Percentiles rank a stretch among this genome's conserved stretches.
phyloP scores from a whole-genome alignment of 768 basidiomycete genomes.

The Phanerodontia chrysosporium region DNA sequence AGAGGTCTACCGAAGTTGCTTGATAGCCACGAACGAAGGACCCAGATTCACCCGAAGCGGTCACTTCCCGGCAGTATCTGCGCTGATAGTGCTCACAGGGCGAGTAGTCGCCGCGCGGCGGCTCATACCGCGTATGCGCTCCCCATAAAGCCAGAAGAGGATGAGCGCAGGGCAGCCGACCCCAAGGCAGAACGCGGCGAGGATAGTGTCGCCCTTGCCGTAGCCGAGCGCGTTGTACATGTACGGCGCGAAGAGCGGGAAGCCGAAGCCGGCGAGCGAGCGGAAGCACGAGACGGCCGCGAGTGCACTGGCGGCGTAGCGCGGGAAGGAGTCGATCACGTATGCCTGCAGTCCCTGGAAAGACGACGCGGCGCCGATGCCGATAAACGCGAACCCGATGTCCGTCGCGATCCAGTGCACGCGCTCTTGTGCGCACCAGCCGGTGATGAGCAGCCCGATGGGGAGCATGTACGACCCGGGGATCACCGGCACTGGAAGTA shows the following conservation, averaged over 20 bases:
- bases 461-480: conserved; percentile 58
- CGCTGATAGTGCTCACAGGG: background rate
- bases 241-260: conserved; percentile 68
- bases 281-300: conserved; percentile 62
- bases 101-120: background rate
- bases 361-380: conserved; percentile 50
- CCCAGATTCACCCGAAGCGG: too few species aligned
- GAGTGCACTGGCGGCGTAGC: conserved; percentile 63
- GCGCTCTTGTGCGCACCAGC: conserved; percentile 58
- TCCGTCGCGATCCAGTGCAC: conserved; percentile 70
- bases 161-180: conserved; percentile 50
- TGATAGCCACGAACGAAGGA: too few species aligned
- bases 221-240: conserved; percentile 65
- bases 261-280: conserved; percentile 64
- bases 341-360: conserved; percentile 67
- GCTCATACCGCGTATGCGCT: conserved; percentile 37
- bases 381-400: conserved; percentile 54
- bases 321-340: conserved; percentile 60
- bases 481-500: conserved; percentile 45
- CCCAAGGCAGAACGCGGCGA: conserved; percentile 50
- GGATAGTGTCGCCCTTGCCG: conserved; percentile 62
- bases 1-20: too few species aligned
- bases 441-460: conserved; percentile 59
- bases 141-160: conserved; percentile 40
- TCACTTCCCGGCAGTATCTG: too few species aligned